These are phyloP conservation scores for Saccharomycopsis sp. DNA, from an alignment of 805 yeast species.

Conservation along the genomic window DNA sequence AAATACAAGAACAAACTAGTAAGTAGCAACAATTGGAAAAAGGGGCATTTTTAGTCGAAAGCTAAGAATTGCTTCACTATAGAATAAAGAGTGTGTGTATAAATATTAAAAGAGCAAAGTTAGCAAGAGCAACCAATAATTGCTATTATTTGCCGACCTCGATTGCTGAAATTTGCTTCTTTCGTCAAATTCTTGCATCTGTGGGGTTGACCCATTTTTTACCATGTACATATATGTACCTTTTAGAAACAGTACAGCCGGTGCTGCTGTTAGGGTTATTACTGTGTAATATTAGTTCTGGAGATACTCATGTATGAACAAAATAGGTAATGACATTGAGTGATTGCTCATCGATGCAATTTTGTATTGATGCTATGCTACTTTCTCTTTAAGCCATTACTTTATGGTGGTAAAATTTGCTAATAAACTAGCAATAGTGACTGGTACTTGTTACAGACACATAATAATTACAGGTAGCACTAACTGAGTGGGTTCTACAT, in stretches of 20 bases:
- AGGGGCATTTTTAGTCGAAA: too few relatives aligned
- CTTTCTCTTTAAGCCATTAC: too few relatives aligned
- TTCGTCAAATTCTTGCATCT: background rate
- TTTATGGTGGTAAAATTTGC: too few relatives aligned
- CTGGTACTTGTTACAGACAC: background rate
- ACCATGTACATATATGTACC: background rate
- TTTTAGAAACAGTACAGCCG: background rate
- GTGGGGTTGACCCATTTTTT: background rate
- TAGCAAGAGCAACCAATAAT: background rate
- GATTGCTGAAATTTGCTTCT: background rate
- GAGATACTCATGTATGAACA: background rate
- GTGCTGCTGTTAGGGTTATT: background rate
- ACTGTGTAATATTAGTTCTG: background rate
- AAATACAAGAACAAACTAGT: background rate
- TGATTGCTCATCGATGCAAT: too few relatives aligned
- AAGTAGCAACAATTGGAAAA: background rate
- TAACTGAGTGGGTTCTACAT: too few relatives aligned
- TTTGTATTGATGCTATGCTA: background rate
- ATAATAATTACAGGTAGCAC: background rate
- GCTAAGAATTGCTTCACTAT: background rate
- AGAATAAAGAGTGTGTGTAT: background rate
- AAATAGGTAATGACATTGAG: background rate
- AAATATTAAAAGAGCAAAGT: background rate
- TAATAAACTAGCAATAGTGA: too few relatives aligned
- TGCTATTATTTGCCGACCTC: background rate